Evolutionary conservation across 805 yeast species (phyloP), one percentile per base, ranked within the genome.

Genomic region (Ogataea pini): DNA sequence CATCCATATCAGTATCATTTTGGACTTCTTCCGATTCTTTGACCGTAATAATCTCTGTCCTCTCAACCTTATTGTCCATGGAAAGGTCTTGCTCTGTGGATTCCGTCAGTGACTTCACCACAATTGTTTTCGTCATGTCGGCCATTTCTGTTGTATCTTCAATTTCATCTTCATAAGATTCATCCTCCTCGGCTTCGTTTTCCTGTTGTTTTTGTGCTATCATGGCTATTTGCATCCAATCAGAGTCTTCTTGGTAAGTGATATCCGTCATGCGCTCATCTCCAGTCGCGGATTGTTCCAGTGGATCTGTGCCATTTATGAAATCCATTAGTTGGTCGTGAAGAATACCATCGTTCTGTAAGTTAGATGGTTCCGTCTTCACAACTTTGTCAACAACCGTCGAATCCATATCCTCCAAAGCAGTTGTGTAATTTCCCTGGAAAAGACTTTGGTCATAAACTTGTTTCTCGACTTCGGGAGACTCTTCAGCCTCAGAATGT

Each of bases 221-320:
- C 25, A 38, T 10, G 13, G 55, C 53, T 18, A 51, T 49, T n/a
- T 50, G 34, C 46, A 44, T 47, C 50, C 48, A 50, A 9, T 50
- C 48, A 5, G 43, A 36, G 17, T 27, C 13, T 18, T 31, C 8
- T 18, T 41, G 36, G 8, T 41, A 24, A 14, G 32, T 16, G 20
- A 24, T 12, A 17, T 39, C 31, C n/a, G 31, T 28, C 31, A 28
- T 28, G 31, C 31, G 31, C 31, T 12, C 31, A 13, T 28, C 31
- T 28, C 14, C n/a, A 28, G 31, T 13, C 4, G 31, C 14, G 31
- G 31, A 13, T 13, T 28, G 31, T 28, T 28, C 33, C 3, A 5
- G 33, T 16, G 37, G 31, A 28, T 5, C n/a, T 13, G 4, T 17
- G 13, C 4, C 3, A 12, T 18, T 34, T 6, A 34, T 34, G 37